Conservation (phyloP, 441 rosid genomes). For the Croton setiger region DNA sequence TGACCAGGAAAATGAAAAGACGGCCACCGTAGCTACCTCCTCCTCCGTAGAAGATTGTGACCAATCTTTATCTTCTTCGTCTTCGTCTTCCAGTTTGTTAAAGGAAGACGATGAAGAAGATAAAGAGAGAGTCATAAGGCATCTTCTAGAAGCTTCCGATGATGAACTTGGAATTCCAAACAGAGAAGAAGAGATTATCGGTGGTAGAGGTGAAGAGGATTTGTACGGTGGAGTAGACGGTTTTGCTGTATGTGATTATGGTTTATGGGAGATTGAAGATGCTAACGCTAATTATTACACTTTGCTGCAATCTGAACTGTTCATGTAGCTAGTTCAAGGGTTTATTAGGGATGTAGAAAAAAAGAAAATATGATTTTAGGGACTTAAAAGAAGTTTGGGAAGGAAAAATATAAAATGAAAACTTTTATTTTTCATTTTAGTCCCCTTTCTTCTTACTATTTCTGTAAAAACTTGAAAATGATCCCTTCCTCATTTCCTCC, state of each 20-base stretch:
- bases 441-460: conserved; percentile 5
- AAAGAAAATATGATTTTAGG: not conserved
- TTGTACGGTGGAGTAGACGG: conserved; percentile 37
- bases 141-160: conserved; percentile 76
- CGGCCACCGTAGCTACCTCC: not conserved
- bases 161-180: conserved; percentile 87
- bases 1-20: conserved; percentile 19
- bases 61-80: conserved; percentile 20
- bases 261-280: conserved; percentile 79
- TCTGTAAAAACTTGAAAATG: conserved; percentile 4
- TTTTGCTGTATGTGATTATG: conserved; percentile 33
- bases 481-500: not conserved
- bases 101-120: conserved; percentile 41
- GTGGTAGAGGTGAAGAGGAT: conserved; percentile 15
- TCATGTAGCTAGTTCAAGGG: conserved; percentile 37
- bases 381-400: not conserved
- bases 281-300: conserved; percentile 68
- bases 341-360: not conserved
- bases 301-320: conserved; percentile 62
- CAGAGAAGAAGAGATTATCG: conserved; percentile 29
- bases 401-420: conserved; percentile 20
- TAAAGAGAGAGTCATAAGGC: conserved; percentile 55
- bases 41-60: conserved; percentile 11
- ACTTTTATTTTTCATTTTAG: conserved; percentile 25
- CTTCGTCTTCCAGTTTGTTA: conserved; percentile 21